Conservation (phyloP, 2,329 filamentous ascomycete species). For the Clarireedia sp. region DNA sequence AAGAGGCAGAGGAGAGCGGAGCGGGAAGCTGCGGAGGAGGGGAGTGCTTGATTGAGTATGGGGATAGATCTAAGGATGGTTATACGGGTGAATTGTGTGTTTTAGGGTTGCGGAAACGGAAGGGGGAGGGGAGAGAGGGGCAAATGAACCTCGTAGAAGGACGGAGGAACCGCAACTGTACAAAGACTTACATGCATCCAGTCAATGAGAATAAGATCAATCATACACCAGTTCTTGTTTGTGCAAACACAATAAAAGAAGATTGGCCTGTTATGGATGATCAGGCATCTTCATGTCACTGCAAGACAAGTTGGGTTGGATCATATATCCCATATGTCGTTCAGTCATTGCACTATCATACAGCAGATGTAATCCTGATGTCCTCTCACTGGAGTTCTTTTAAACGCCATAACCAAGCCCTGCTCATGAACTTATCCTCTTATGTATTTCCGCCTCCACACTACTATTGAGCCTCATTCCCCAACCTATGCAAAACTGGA, state of each 20-base stretch:
- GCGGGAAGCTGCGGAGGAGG: conserved; percentile 45
- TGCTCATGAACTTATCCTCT: background rate
- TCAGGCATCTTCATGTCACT: background rate
- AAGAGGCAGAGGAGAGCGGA: conserved; percentile 76
- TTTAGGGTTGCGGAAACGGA: background rate
- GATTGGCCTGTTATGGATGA: no score
- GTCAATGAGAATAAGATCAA: background rate
- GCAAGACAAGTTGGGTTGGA: background rate
- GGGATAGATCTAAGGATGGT: background rate
- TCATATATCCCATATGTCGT: background rate
- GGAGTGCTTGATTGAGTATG: conserved; percentile 8
- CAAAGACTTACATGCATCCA: background rate
- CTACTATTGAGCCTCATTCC: conserved; percentile 31
- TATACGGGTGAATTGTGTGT: background rate
- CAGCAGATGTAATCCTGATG: conserved; percentile 7
- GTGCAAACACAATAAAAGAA: background rate
- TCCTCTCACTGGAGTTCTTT: background rate
- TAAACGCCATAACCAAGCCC: background rate
- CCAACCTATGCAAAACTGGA: conserved; percentile 60
- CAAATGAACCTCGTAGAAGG: background rate
- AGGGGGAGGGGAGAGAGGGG: background rate
- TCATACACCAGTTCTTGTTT: background rate
- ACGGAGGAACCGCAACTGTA: background rate
- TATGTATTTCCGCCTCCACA: background rate
- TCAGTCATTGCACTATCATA: conserved; percentile 15